Base-by-base conservation (phyloP, 441 rosid species). In the Lepidium campestre region DNA sequence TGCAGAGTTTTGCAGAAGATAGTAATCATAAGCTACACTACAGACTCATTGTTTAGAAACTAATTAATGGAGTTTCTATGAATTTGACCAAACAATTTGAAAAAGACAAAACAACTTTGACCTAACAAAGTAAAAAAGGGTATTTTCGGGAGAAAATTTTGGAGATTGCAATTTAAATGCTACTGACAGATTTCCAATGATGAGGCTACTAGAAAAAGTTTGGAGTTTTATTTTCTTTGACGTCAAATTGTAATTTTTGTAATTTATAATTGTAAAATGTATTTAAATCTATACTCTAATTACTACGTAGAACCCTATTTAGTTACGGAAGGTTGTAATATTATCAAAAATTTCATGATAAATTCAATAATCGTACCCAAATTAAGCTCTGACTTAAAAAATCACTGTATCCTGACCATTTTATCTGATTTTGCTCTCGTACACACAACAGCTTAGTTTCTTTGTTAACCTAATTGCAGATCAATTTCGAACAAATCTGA, bases 101-200 rank as follows among this genome's bases (percentile, higher is more conserved):
- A 15, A 0, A 19, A 20, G 23, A 11, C 18, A 39, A 64, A 37
- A 40, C 31, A 50, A 61, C 56, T 46, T 63, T 71, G 65, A 71
- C 70, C 64, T 54, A 29, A 45, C 10, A 31, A 10, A 29, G n/a
- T n/a, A n/a, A 44, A 34, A 10, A 57, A 46, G 4, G 44, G 58
- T 36, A 47, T 39, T 55, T 19, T 64, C 44, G 11, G 27, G 11
- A 53, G 17, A 18, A 63, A 71, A 62, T 64, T 15, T 47, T 39
- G 46, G 42, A 22, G 59, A 71, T 64, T 71, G 65, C 54, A 64
- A 56, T 19, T 63, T 55, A 37, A 55, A 71, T 47, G 75, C 29
- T 39, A 48, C 65, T 71, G 70, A 71, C 75, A 71, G 1, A 31
- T 19, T 41, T 31, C 70, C 70, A 48, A 71, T 71, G 70, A 71